phyloP scores from a whole-genome alignment of 805 yeast genomes.

The Sporopachydermia lactativora region DNA sequence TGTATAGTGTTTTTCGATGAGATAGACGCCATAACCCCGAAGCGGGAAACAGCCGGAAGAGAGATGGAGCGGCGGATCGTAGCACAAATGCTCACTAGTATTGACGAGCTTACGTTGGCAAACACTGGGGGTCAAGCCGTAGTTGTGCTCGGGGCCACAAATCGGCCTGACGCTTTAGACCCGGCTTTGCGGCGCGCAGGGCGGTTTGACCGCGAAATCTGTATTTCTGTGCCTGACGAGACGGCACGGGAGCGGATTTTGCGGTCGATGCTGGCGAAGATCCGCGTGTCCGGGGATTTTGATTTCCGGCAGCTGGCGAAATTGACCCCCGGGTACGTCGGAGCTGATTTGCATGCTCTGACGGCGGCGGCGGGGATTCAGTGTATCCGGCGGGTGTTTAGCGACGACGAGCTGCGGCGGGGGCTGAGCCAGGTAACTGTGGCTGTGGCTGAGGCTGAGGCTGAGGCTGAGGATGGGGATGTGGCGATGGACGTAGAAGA shows the following conservation, averaged over 20 bases:
- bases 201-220: constrained; percentile 88
- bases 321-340: constrained; percentile 94
- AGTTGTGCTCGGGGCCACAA: constrained; percentile 90
- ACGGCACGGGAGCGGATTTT: constrained; percentile 63
- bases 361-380: constrained; percentile 91
- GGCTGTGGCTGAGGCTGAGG: constrained; percentile 8
- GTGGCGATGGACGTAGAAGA: constrained; percentile 18
- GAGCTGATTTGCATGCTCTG: constrained; percentile 90
- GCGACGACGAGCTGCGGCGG: constrained; percentile 12
- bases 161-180: constrained; percentile 90
- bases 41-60: constrained; percentile 93
- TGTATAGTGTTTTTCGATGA: constrained; percentile 90
- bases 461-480: constrained; percentile 17
- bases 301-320: constrained; percentile 69
- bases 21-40: constrained; percentile 96
- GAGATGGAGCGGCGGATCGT: constrained; percentile 97
- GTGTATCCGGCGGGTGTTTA: constrained; percentile 85
- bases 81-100: constrained; percentile 85
- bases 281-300: constrained; percentile 57
- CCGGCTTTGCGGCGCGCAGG: constrained; percentile 95
- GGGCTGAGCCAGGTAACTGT: constrained; percentile 5
- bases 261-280: constrained; percentile 49
- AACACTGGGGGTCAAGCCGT: constrained; percentile 91
- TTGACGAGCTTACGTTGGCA: constrained; percentile 82
- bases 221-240: constrained; percentile 90